Evolutionary conservation across 2,329 filamentous ascomycete species (phyloP).

Genomic region (Thielaviopsis ethacetica): DNA sequence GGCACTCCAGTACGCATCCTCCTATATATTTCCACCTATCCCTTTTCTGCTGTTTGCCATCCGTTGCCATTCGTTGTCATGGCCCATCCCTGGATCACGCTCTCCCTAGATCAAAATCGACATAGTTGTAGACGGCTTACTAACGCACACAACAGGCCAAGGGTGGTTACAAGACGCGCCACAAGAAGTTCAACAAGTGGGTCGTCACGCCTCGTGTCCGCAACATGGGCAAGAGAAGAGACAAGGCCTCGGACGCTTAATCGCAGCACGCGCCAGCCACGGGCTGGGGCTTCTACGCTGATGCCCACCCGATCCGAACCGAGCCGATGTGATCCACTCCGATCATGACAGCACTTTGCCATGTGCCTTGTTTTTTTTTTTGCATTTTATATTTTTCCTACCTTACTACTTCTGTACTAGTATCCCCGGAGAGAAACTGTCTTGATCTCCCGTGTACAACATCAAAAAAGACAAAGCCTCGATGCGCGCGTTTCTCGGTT

Average conservation of each 20-base stretch:
- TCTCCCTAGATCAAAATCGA: not conserved
- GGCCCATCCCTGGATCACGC: not conserved
- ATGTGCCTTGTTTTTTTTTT: not conserved
- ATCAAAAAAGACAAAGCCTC: slow-evolving; percentile 3
- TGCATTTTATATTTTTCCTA: not conserved
- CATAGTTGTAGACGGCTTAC: slow-evolving; percentile 8
- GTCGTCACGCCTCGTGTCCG: slow-evolving; percentile 69
- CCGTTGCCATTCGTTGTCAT: not conserved
- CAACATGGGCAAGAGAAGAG: slow-evolving; percentile 79
- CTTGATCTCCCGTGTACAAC: slow-evolving; percentile 8
- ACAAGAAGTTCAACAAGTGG: slow-evolving; percentile 82
- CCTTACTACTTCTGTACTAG: slow-evolving; percentile 7
- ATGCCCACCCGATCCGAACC: not conserved
- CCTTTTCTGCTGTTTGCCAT: not conserved
- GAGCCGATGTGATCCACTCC: not conserved
- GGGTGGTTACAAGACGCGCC: slow-evolving; percentile 81
- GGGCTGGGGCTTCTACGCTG: too few species aligned
- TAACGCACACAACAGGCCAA: slow-evolving; percentile 40
- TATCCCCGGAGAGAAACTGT: slow-evolving; percentile 6
- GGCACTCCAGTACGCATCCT: slow-evolving; percentile 70
- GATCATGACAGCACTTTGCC: not conserved
- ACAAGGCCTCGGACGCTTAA: slow-evolving; percentile 29
- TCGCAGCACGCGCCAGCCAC: not conserved
- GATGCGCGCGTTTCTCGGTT: not conserved
- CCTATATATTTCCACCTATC: not conserved